Conservation (phyloP, 2,329 filamentous ascomycete species). For the Didymosphaeria variabile region DNA sequence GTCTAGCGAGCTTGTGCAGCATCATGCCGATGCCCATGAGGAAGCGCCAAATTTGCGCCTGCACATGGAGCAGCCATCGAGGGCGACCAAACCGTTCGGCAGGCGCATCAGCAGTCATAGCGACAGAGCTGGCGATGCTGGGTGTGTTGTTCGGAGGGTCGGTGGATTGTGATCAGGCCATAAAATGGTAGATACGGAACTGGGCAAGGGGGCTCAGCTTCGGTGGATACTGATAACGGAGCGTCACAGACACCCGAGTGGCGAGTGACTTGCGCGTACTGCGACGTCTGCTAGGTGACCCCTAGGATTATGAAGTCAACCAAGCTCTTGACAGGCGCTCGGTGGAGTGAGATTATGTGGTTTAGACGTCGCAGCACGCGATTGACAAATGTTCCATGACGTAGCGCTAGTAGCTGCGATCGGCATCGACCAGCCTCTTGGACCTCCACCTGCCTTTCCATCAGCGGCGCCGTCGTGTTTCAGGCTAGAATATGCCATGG, state of each 20-base stretch:
- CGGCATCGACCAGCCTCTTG: not conserved
- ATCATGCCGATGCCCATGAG: constrained; percentile 75
- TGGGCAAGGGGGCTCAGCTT: constrained; percentile 19
- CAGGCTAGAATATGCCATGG: not conserved
- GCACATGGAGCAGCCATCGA: constrained; percentile 68
- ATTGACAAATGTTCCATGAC: not conserved
- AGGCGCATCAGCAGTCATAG: constrained; percentile 36
- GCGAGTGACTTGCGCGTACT: constrained; percentile 6
- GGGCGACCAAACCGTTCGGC: constrained; percentile 44
- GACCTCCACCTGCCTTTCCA: not conserved
- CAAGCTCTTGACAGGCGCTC: not conserved
- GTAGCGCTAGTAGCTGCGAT: constrained; percentile 8
- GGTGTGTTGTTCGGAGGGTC: constrained; percentile 7
- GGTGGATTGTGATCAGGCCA: constrained; percentile 4
- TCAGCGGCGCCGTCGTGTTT: constrained; percentile 3
- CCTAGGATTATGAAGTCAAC: not conserved
- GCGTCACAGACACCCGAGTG: constrained; percentile 6
- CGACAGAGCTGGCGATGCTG: not conserved
- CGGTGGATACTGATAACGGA: constrained; percentile 7
- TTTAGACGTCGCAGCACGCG: constrained; percentile 1
- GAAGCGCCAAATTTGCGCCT: constrained; percentile 72
- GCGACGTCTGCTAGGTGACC: constrained; percentile 1
- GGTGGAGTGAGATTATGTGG: constrained; percentile 4
- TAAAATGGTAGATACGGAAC: constrained; percentile 23
- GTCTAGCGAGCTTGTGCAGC: constrained; percentile 69